These are phyloP conservation scores for Plantago coronopus DNA, from an alignment of 305 asterid species.

Conservation along the genomic window DNA sequence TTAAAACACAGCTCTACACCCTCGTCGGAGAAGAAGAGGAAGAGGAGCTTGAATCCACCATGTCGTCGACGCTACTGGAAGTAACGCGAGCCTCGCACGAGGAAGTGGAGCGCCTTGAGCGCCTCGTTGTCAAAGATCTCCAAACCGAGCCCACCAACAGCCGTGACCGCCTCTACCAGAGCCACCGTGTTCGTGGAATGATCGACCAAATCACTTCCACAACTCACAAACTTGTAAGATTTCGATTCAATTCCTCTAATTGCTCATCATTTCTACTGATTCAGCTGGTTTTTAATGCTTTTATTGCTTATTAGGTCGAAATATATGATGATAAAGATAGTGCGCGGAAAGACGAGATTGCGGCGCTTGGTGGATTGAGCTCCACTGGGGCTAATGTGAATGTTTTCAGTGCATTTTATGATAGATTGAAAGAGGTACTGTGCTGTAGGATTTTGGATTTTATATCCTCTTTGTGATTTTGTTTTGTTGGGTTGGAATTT, in stretches of 20 bases:
- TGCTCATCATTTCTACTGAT: background rate
- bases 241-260: background rate
- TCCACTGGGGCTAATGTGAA: conserved; percentile 61
- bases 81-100: conserved; percentile 89
- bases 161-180: conserved; percentile 82
- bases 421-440: conserved; percentile 78
- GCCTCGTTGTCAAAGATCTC: conserved; percentile 86
- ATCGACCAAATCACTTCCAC: conserved; percentile 74
- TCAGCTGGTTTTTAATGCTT: conserved; percentile 13
- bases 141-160: conserved; percentile 71
- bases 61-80: conserved; percentile 97
- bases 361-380: conserved; percentile 84
- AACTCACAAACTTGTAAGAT: conserved; percentile 60
- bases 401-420: conserved; percentile 92
- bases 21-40: background rate
- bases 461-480: background rate
- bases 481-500: conserved; percentile 1
- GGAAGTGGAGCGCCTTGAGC: conserved; percentile 90
- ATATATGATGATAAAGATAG: conserved; percentile 80
- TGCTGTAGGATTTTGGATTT: conserved; percentile 5
- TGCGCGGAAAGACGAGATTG: conserved; percentile 94
- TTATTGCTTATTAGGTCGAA: conserved; percentile 49
- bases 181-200: conserved; percentile 93
- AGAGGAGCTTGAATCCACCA: conserved; percentile 18
- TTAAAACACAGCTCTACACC: too few relatives aligned